Evolutionary conservation across 106 monocot species (phyloP), one percentile per base, ranked within the genome.

Genomic region (Dendrobium huoshanense): DNA sequence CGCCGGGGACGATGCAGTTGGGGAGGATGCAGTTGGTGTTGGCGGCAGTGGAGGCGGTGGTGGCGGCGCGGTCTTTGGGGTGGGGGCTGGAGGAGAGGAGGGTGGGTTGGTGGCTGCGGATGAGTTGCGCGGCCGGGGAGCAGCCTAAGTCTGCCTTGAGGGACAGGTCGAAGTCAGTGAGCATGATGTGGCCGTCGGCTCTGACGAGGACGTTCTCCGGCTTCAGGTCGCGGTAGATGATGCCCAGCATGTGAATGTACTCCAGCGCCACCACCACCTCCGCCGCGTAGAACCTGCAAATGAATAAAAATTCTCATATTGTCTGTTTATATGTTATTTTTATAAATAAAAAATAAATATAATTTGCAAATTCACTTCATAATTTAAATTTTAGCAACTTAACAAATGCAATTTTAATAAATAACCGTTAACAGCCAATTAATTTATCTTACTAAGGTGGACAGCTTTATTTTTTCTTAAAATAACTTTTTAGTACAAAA

Each of bases 101-200:
- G 0, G 70, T 49, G 58, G 75, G 55, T 54, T 77, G 65, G 10
- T 51, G 49, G 72, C 76, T 82, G 27, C 88, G 83, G 72, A 96
- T 77, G 75, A 96, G 72, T 29, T 91, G 93, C 58, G 89, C 93
- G 7, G 90, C 80, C 0, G 88, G 86, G 45, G 90, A 65, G 49
- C 82, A 51, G 8, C 79, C 65, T 37, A 78, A 65, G 70, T 83
- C 88, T 79, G 84, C 90, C 59, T 89, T 91, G 78, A 96, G 90
- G n/a, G 94, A 94, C 65, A 96, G 90, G 65, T 96, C 93, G 77
- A 96, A 96, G 82, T 96, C 96, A 11, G 96, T 96, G 72, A 94
- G 91, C 94, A 94, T 92, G 81, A 96, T 89, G 87, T 98, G 97
- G 55, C 94, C 94, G 82, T 98, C 97, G 41, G 89, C 82, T 76